Evolutionary conservation across 2,329 filamentous ascomycete genomes (phyloP).

Genomic region (Cladosporium phlei): DNA sequence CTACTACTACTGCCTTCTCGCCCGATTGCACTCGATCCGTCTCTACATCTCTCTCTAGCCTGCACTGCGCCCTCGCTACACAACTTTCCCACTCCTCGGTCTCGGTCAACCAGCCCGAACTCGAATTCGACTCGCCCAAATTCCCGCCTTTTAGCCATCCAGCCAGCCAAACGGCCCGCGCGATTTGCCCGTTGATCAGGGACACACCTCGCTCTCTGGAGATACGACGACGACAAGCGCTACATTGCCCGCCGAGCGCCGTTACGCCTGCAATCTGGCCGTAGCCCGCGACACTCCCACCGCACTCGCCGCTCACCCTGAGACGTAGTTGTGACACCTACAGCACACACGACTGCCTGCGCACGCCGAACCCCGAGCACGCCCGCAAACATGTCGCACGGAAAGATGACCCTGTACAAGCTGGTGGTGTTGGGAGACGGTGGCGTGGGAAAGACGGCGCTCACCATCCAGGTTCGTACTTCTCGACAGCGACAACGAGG

Average conservation of each 20-base stretch:
- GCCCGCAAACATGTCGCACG: constrained; percentile 29
- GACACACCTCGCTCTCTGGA: constrained; percentile 8
- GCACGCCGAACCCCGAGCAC: constrained; percentile 3
- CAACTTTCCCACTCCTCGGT: no score
- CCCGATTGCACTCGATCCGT: constrained; percentile 5
- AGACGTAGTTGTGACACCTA: constrained; percentile 6
- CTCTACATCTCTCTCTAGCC: constrained; percentile 5
- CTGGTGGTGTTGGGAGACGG: constrained; percentile 95
- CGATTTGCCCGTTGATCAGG: constrained; percentile 12
- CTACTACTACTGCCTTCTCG: no score
- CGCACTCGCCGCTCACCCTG: neutral
- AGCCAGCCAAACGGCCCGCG: constrained; percentile 12
- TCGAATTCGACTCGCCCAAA: constrained; percentile 5
- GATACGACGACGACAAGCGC: constrained; percentile 4
- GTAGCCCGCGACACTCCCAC: neutral
- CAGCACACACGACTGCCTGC: constrained; percentile 1
- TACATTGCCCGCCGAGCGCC: constrained; percentile 7
- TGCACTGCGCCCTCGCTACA: no score
- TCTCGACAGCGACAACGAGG: neutral
- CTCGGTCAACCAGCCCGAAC: no score
- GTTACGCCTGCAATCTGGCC: constrained; percentile 4
- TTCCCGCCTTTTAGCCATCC: constrained; percentile 13
- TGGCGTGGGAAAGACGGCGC: constrained; percentile 97
- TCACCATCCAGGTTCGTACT: constrained; percentile 71
- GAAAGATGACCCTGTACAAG: constrained; percentile 60